Base-by-base conservation (phyloP, 192 early-diverging fungal genomes). In the Podila clonocystis region DNA sequence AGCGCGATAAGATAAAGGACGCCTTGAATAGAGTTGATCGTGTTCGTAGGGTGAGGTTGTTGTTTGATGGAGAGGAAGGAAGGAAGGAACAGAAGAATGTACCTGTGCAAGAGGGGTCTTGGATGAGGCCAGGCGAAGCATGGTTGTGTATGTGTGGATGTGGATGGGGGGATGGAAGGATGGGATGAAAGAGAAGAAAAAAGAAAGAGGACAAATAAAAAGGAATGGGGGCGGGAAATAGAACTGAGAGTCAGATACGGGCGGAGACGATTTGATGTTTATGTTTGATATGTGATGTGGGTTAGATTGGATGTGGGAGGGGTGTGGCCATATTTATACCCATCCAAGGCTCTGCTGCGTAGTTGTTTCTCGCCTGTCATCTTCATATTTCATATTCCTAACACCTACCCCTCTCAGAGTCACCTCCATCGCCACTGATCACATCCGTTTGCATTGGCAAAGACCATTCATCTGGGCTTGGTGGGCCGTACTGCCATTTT, bases 101-200 rank as follows among this genome's bases (percentile, higher is more conserved):
- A 79, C 70, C 70, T 79, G 75, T 29, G 69, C 65, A 29, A 79
- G 75, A 15, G 75, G 70, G 41, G 70, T 67, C 64, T 58, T 71
- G 41, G 70, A 61, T 33, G 75, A 71, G 65, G 70, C 75, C 65
- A 79, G 61, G 65, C 75, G 75, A 72, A 79, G 75, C 75, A 79
- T 79, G 64, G 30, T 75, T n/a, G 34, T 45, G 62, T 41, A 38
- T 57, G 65, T 33, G 5, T 62, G 5, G 64, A 59, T n/a, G 64
- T 57, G 34, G 64, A 22, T 59, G 55, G 33, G 67, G 67, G 58
- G 62, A 55, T 55, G 20, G 52, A 26, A 55, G 20, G 52, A 26
- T n/a, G 52, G 24, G 52, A 55, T 55, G 24, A 48, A 48, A 22
- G 33, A 41, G 30, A n/a, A 65, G 58, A 66, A 62, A 22, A n/a